These are phyloP conservation scores for Begonia masoniana DNA, from an alignment of 306 rosid species.

Conservation along the genomic window DNA sequence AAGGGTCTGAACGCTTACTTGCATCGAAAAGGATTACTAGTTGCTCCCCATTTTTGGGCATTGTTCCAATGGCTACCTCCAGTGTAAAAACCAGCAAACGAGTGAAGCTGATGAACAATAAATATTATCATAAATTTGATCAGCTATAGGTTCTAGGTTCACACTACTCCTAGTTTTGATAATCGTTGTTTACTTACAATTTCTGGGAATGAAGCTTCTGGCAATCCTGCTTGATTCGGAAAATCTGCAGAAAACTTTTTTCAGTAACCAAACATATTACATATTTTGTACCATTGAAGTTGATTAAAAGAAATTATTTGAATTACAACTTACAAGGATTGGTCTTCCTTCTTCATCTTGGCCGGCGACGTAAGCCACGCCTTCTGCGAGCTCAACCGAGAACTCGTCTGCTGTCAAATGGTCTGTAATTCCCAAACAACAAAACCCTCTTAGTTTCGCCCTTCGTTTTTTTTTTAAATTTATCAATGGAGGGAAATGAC, in stretches of 20 bases:
- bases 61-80: constrained; percentile 80
- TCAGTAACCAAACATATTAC: too few relatives aligned
- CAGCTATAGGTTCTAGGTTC: too few relatives aligned
- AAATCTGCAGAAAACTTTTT: constrained; percentile 32
- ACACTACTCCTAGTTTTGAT: not conserved
- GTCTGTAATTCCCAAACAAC: constrained; percentile 26
- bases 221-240: constrained; percentile 88
- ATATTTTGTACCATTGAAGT: too few relatives aligned
- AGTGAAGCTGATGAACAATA: constrained; percentile 38
- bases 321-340: constrained; percentile 41
- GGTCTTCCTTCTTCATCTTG: constrained; percentile 91
- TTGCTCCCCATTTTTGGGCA: constrained; percentile 78
- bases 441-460: not conserved
- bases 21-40: constrained; percentile 83
- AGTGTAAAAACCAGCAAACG: constrained; percentile 79
- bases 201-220: constrained; percentile 87
- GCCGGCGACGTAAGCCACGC: constrained; percentile 83
- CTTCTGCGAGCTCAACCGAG: constrained; percentile 91
- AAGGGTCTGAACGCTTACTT: constrained; percentile 37
- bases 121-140: not conserved
- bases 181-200: constrained; percentile 39
- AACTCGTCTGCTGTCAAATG: constrained; percentile 89
- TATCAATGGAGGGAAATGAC: constrained; percentile 10
- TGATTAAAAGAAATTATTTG: not conserved
- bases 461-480: not conserved